Conservation (phyloP, 1,284 basidiomycete genomes). For the Ustilago hordei region DNA sequence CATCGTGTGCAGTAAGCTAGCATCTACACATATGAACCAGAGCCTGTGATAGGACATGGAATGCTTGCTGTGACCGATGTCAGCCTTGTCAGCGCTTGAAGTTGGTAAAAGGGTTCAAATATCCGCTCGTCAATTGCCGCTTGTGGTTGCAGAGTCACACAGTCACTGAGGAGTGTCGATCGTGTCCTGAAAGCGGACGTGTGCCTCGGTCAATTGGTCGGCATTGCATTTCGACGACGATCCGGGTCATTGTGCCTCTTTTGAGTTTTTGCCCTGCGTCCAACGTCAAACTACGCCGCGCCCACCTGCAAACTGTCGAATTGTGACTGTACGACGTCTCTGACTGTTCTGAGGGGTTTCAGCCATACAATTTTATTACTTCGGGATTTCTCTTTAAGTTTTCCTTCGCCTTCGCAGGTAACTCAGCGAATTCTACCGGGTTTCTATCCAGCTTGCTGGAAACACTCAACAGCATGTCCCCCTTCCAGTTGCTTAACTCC, state of each 20-base stretch:
- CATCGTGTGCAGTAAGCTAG: neutral
- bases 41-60: neutral
- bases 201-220: conserved; percentile 31
- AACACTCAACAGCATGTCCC: neutral
- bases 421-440: conserved; percentile 1
- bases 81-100: neutral
- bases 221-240: conserved; percentile 27
- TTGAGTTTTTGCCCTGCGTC: conserved; percentile 1
- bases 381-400: conserved; percentile 10
- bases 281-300: conserved; percentile 18
- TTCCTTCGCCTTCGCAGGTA: neutral
- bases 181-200: neutral
- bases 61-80: neutral
- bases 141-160: neutral
- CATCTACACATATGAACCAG: neutral
- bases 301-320: neutral
- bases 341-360: neutral
- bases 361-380: neutral
- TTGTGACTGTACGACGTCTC: neutral
- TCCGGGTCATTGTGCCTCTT: neutral
- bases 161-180: neutral
- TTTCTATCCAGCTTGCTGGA: neutral
- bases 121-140: neutral
- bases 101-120: neutral
- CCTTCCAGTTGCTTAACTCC: neutral